Conservation (phyloP, 257 asterid species). For the Fraxinus cuspidata region DNA sequence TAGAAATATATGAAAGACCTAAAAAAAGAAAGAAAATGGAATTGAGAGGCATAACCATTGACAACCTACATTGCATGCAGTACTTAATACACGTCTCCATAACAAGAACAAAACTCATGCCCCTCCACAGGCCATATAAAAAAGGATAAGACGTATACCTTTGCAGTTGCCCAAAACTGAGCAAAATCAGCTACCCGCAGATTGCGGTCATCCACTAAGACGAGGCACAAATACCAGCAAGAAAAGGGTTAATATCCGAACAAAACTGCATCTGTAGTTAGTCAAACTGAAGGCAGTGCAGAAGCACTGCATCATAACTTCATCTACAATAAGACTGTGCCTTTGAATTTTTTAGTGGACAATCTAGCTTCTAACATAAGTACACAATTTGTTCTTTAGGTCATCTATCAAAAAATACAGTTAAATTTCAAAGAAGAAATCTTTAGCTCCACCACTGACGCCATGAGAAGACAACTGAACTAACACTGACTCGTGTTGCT, state of each 20-base stretch:
- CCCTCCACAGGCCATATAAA: constrained; percentile 49
- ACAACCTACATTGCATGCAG: constrained; percentile 20
- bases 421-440: constrained; percentile 26
- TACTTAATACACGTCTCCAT: constrained; percentile 17
- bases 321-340: constrained; percentile 51
- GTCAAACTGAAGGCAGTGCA: constrained; percentile 85
- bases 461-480: constrained; percentile 23
- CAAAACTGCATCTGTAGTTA: constrained; percentile 91
- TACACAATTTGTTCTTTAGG: constrained; percentile 33
- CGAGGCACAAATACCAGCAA: constrained; percentile 96
- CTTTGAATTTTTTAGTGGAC: constrained; percentile 44
- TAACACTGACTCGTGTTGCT: constrained; percentile 26
- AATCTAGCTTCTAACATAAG: constrained; percentile 35
- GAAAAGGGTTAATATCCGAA: constrained; percentile 95
- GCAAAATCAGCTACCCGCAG: constrained; percentile 99
- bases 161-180: constrained; percentile 99
- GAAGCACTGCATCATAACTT: constrained; percentile 83
- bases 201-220: constrained; percentile 99
- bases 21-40: background rate
- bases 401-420: constrained; percentile 30
- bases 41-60: constrained; percentile 12
- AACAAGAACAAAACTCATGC: constrained; percentile 30
- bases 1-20: constrained; percentile 13
- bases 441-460: constrained; percentile 30
- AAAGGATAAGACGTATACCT: constrained; percentile 90